phyloP scores from a whole-genome alignment of 2,329 filamentous ascomycete species.

The Xylaria polymorpha region DNA sequence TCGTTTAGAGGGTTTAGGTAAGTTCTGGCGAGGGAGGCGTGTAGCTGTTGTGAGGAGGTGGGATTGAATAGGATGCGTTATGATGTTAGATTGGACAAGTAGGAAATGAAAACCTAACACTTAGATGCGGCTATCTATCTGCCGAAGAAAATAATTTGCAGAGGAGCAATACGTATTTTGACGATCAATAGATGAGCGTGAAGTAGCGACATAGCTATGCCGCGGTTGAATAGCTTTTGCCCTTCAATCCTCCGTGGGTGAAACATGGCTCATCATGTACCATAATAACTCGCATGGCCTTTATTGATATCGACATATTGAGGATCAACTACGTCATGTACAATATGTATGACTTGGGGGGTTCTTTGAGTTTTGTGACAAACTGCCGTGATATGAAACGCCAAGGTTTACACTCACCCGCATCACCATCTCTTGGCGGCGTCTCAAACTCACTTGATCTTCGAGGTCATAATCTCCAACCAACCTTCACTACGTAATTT shows the following conservation, averaged over 20 bases:
- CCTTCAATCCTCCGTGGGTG: not conserved
- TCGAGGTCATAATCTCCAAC: conserved; percentile 24
- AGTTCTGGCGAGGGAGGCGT: too few species aligned
- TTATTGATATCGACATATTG: not conserved
- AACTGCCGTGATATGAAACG: conserved; percentile 41
- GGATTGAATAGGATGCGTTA: too few species aligned
- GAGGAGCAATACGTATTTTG: too few species aligned
- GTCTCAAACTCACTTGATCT: conserved; percentile 37
- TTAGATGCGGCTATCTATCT: too few species aligned
- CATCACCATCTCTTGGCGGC: conserved; percentile 39
- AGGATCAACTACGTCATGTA: not conserved
- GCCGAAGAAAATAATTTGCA: too few species aligned
- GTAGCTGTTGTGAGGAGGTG: too few species aligned
- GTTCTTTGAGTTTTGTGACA: not conserved
- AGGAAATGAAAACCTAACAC: too few species aligned
- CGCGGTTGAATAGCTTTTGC: not conserved
- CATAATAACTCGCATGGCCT: not conserved
- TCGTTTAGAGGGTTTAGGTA: too few species aligned
- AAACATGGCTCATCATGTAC: not conserved
- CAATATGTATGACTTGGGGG: not conserved
- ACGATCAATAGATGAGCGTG: too few species aligned
- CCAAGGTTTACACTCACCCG: conserved; percentile 39
- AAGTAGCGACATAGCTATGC: too few species aligned
- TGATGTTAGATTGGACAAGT: too few species aligned
- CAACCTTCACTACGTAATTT: not conserved